Percentiles rank a stretch among this genome's conserved stretches.
These are phyloP conservation scores for Oryza officinalis DNA, from an alignment of 176 grass and related monocot species.

Conservation along the genomic window DNA sequence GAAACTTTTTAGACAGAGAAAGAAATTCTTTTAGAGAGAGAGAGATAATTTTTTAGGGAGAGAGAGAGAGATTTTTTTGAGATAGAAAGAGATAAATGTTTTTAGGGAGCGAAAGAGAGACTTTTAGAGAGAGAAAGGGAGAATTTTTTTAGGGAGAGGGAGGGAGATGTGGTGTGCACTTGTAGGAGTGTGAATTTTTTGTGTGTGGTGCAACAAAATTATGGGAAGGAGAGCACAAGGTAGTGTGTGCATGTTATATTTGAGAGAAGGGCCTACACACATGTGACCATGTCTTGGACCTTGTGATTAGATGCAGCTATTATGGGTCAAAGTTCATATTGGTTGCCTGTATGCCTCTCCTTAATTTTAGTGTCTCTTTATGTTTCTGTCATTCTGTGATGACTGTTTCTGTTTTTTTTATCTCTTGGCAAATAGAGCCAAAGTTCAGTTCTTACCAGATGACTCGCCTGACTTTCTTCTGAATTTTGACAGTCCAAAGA, in stretches of 20 bases:
- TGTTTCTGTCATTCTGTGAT: conserved; percentile 8
- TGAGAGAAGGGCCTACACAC: conserved; percentile 72
- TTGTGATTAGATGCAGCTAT: conserved; percentile 72
- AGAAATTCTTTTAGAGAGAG: not conserved
- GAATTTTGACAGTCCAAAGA: not conserved
- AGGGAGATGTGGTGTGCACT: not conserved
- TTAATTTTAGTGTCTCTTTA: conserved; percentile 18
- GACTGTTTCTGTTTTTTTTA: not conserved
- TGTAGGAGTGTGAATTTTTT: not conserved
- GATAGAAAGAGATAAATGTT: no score
- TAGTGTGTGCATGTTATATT: conserved; percentile 42
- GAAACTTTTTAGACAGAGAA: not conserved
- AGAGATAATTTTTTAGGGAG: not conserved
- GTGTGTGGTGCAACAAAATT: conserved; percentile 36
- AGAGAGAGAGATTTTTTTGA: not conserved
- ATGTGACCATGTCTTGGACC: conserved; percentile 69
- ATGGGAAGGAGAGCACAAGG: conserved; percentile 60
- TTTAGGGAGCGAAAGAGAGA: not conserved
- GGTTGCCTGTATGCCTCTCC: not conserved
- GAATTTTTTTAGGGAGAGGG: not conserved
- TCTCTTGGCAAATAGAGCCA: conserved; percentile 12
- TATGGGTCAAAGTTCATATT: conserved; percentile 60
- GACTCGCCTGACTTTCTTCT: conserved; percentile 17
- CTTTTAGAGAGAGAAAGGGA: no score
- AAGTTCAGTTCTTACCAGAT: conserved; percentile 14